Evolutionary conservation across 495 filamentous ascomycete species (phyloP).

Genomic region (Polyplosphaeria fusca): DNA sequence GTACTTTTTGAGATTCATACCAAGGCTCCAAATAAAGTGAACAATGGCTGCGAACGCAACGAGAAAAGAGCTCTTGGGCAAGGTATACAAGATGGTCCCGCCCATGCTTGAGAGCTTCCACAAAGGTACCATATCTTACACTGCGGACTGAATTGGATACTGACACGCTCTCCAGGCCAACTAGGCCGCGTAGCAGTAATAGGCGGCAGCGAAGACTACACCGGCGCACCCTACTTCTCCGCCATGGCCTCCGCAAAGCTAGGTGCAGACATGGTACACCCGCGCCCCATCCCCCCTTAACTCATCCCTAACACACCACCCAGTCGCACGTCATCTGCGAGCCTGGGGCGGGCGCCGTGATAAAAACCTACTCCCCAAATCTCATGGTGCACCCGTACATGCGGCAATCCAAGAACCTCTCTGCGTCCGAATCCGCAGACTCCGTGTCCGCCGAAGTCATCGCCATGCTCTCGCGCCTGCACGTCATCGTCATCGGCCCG

Average conservation of each 20-base stretch:
- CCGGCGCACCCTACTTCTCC: conserved; percentile 95
- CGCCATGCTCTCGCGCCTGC: conserved; percentile 76
- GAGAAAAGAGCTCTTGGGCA: conserved; percentile 71
- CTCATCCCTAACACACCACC: conserved; percentile 12
- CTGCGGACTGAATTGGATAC: background rate
- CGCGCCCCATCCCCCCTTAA: background rate
- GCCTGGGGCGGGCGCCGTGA: conserved; percentile 74
- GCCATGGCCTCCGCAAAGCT: conserved; percentile 91
- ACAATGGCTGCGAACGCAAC: too few species aligned
- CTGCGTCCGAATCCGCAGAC: conserved; percentile 45
- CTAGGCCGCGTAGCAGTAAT: conserved; percentile 90
- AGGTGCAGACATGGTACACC: conserved; percentile 46
- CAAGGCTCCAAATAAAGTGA: too few species aligned
- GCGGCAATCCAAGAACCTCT: conserved; percentile 61
- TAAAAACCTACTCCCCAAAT: conserved; percentile 97
- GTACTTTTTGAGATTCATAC: too few species aligned
- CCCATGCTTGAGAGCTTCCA: conserved; percentile 95
- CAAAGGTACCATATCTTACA: conserved; percentile 62
- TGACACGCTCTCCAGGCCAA: conserved; percentile 60
- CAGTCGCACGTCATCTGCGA: conserved; percentile 97
- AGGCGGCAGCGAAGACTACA: conserved; percentile 93
- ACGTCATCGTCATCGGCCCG: conserved; percentile 91
- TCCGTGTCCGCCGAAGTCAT: conserved; percentile 68
- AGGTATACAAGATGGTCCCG: conserved; percentile 86
- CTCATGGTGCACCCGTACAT: conserved; percentile 97